A percentile compares a stretch with the other conserved stretches of the same genome.
Conservation (phyloP, 805 yeast species). For the Starmera quercuum region DNA sequence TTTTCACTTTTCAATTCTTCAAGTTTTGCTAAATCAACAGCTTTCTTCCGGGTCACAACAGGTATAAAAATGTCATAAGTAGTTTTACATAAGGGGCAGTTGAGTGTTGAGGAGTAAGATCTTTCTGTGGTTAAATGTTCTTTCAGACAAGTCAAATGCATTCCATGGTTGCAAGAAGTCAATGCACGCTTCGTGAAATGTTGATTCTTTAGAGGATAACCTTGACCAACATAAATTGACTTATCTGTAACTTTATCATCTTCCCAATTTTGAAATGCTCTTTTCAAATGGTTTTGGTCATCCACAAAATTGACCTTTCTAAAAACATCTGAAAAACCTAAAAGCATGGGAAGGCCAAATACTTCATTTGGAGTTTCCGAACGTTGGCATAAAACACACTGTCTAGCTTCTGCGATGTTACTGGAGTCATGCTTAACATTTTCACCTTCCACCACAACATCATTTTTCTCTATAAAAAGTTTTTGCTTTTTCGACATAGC, state of each 20-base stretch:
- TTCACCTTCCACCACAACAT: constrained; percentile 29
- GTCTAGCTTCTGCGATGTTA: constrained; percentile 23
- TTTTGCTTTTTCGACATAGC: constrained; percentile 69
- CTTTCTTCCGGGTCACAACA: background rate
- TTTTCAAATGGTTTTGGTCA: constrained; percentile 1
- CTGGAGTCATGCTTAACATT: constrained; percentile 1
- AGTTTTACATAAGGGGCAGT: constrained; percentile 94
- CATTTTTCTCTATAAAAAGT: constrained; percentile 55
- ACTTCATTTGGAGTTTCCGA: constrained; percentile 35
- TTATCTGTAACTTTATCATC: constrained; percentile 12
- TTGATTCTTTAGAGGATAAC: constrained; percentile 14
- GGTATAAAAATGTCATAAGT: constrained; percentile 7
- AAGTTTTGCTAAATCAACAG: constrained; percentile 20
- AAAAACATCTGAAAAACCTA: constrained; percentile 26
- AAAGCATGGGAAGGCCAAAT: constrained; percentile 53
- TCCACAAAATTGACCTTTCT: constrained; percentile 15
- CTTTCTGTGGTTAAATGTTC: constrained; percentile 59
- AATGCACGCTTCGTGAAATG: constrained; percentile 6
- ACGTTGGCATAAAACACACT: constrained; percentile 56
- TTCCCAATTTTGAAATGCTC: constrained; percentile 15
- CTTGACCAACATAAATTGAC: constrained; percentile 21
- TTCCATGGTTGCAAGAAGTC: constrained; percentile 84
- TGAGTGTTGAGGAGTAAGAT: constrained; percentile 52
- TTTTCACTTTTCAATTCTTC: no score
- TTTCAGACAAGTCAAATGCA: constrained; percentile 75